Percentiles rank a stretch among this genome's conserved stretches.
Conservation (phyloP, 208 protist genomes). For the Trypanosoma caninum region DNA sequence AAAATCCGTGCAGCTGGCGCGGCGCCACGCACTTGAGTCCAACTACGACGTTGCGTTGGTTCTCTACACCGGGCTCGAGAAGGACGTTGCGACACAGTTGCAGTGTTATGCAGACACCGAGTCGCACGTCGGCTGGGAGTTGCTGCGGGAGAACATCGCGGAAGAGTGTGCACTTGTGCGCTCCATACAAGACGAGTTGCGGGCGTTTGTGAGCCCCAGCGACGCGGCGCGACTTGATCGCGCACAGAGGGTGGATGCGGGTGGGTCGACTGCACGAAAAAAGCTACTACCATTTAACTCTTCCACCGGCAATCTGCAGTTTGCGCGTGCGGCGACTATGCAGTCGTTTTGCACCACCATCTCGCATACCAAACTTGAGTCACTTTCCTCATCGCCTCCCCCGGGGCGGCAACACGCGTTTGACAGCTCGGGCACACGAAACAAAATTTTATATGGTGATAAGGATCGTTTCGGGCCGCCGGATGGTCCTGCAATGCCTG, state of each 20-base stretch:
- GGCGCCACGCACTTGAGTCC: conserved; percentile 55
- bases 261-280: not conserved
- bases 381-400: not conserved
- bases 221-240: conserved; percentile 24
- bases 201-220: conserved; percentile 20
- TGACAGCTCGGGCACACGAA: conserved; percentile 17
- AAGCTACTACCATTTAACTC: not conserved
- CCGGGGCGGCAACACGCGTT: not conserved
- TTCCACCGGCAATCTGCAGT: no score
- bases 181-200: conserved; percentile 40
- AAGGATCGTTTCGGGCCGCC: conserved; percentile 76
- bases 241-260: not conserved
- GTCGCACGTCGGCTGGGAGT: conserved; percentile 33
- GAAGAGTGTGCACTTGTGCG: conserved; percentile 36
- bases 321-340: not conserved
- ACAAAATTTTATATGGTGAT: conserved; percentile 73
- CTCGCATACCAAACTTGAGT: no score
- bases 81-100: conserved; percentile 36
- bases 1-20: conserved; percentile 48
- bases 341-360: not conserved
- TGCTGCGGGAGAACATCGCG: conserved; percentile 33
- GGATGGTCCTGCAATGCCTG: conserved; percentile 25
- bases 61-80: conserved; percentile 48
- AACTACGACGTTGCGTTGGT: conserved; percentile 64
- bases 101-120: conserved; percentile 20